Evolutionary conservation across 768 basidiomycete genomes (phyloP), one percentile per base, ranked within the genome.

Genomic region (Serendipita vermifera): DNA sequence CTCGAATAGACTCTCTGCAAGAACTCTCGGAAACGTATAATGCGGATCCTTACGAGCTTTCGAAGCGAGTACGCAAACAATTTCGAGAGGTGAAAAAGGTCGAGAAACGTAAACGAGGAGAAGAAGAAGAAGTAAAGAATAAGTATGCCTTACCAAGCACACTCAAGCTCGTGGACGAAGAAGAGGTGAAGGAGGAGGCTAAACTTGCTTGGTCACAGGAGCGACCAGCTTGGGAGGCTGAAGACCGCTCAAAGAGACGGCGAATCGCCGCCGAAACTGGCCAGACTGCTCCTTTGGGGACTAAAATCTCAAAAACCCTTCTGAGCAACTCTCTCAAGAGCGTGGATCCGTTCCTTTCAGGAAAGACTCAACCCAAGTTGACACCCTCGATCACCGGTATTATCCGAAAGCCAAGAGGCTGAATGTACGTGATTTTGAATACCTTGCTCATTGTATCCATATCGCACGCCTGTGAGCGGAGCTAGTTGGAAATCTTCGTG

Each of bases 11-110:
- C 62, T 79, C 83, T 1, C 72, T 99, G 29, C 82, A 89, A 62
- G 71, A 75, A 26, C 73, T 82, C 2, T 89, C 91, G 22, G 82
- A 88, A 59, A 81, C 80, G 35, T 82, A 81, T 63, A 87, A 87
- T 61, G 68, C 80, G 2, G 96, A 99, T 70, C 96, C 96, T 0
- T 98, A 94, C 63, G 59, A 77, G 1, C 78, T 90, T 15, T 93
- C 90, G 2, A 65, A 71, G 13, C 81, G 80, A 62, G 75, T 83
- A 1, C 80, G 96, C 38, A 84, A 84, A 63, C 77, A 78, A 17
- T 96, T 98, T 65, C 80, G 96, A 3, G 79, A 82, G 58, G 85
- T 86, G 59, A 99, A 97, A 73, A 87, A 84, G 69, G 67, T 85
- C 0, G 82, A 87, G 46, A 72, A 80, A 62, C 77, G 75, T 56